A percentile compares a stretch with the other conserved stretches of the same genome.
phyloP scores from a whole-genome alignment of 495 filamentous ascomycete genomes.

The Penicillium subrubescens region DNA sequence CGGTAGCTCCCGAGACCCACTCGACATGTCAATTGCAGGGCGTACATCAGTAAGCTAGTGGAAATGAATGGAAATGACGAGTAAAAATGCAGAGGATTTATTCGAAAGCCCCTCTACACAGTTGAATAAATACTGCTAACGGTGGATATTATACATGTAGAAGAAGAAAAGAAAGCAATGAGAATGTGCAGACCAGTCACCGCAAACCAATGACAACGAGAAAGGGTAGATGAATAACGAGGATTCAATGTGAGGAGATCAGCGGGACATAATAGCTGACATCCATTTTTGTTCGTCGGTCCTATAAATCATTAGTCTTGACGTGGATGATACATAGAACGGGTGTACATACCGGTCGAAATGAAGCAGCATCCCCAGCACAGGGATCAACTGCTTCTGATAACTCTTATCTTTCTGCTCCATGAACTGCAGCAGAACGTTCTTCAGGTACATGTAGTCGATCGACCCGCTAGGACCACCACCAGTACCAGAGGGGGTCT shows the following conservation, averaged over 20 bases:
- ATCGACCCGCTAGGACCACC: constrained; percentile 38
- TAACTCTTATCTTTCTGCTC: constrained; percentile 92
- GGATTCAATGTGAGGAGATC: constrained; percentile 1
- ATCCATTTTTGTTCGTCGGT: constrained; percentile 90
- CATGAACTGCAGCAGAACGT: constrained; percentile 90
- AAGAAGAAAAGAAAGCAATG: neutral
- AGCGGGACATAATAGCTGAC: constrained; percentile 66
- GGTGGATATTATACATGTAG: constrained; percentile 23
- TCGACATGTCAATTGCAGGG: constrained; percentile 1
- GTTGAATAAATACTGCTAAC: constrained; percentile 8
- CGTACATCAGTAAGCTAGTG: neutral
- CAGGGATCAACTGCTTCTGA: constrained; percentile 87
- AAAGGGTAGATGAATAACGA: neutral
- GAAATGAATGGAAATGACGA: neutral
- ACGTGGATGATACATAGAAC: neutral
- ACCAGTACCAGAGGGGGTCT: constrained; percentile 38
- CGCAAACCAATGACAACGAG: neutral
- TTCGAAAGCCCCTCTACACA: neutral
- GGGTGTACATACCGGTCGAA: constrained; percentile 76
- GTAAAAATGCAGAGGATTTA: neutral
- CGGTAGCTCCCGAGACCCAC: constrained; percentile 1
- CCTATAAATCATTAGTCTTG: constrained; percentile 41
- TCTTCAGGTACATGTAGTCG: constrained; percentile 91
- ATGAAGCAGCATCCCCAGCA: constrained; percentile 85
- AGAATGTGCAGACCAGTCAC: neutral